phyloP scores from a whole-genome alignment of 2,329 filamentous ascomycete species.

The Colletotrichum eremochloae region DNA sequence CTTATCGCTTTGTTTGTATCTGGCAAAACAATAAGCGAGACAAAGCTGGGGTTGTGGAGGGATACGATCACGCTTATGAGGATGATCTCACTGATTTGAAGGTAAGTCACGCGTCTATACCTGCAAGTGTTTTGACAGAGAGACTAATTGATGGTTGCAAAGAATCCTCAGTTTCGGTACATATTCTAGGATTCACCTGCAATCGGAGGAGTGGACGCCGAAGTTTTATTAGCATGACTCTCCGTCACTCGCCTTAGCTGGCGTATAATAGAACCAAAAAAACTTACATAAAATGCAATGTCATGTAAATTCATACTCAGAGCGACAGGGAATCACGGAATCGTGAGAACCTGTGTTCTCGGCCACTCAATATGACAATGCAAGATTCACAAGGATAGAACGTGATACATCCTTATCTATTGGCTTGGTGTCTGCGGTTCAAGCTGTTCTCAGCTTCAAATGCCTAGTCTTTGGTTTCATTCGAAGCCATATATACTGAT shows the following conservation, averaged over 20 bases:
- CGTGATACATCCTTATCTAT: neutral
- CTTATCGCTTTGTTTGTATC: conserved; percentile 60
- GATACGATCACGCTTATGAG: neutral
- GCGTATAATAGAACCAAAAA: accelerated
- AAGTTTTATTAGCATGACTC: no score
- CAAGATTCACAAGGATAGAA: neutral
- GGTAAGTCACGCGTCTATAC: neutral
- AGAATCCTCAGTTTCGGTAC: neutral
- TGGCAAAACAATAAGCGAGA: neutral
- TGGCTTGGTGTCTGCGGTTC: neutral
- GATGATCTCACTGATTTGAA: neutral
- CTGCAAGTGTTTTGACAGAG: neutral
- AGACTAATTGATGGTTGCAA: neutral
- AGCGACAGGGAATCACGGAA: neutral
- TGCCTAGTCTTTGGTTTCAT: neutral
- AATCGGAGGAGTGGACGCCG: no score
- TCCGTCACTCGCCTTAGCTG: neutral
- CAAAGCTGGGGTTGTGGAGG: neutral
- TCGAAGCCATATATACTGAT: neutral
- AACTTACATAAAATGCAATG: neutral
- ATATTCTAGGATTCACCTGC: neutral
- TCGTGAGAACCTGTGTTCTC: accelerated
- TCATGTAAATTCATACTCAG: neutral
- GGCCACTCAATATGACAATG: accelerated
- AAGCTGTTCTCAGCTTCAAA: neutral